Evolutionary conservation across 345 rosid species (phyloP).

Genomic region (Sisymbrium altissimum): DNA sequence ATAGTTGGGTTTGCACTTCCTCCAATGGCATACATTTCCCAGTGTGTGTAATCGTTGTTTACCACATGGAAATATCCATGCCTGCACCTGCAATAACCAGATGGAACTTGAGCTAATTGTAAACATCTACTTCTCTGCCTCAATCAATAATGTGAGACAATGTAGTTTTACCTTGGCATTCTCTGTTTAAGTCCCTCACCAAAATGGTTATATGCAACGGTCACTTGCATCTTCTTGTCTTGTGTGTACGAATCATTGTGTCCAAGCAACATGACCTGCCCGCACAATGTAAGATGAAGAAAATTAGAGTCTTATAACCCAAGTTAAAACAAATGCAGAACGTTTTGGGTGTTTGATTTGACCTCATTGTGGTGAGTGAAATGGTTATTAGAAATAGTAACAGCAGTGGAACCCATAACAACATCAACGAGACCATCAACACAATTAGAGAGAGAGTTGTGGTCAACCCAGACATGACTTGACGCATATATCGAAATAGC

Average conservation of each 20-base stretch:
- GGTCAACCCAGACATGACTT: constrained; percentile 88
- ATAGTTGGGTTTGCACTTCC: constrained; percentile 88
- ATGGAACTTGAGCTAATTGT: neutral
- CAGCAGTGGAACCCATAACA: constrained; percentile 36
- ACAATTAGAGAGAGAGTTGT: constrained; percentile 74
- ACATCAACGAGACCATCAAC: constrained; percentile 92
- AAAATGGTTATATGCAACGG: constrained; percentile 55
- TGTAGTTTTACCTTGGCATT: constrained; percentile 66
- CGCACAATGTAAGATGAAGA: neutral
- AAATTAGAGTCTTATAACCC: neutral
- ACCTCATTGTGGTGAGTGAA: constrained; percentile 29
- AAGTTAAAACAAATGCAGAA: neutral
- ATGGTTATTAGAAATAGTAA: constrained; percentile 82
- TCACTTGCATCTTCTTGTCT: constrained; percentile 85
- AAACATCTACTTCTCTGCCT: neutral
- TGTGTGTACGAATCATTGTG: constrained; percentile 65
- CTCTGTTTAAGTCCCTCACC: constrained; percentile 72
- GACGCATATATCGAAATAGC: constrained; percentile 74
- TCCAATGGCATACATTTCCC: constrained; percentile 96
- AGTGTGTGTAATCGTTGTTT: constrained; percentile 57
- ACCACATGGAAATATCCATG: constrained; percentile 91
- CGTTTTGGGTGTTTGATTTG: constrained; percentile 34
- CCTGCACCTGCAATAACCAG: constrained; percentile 53
- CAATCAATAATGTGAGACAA: neutral
- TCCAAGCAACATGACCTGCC: constrained; percentile 77